phyloP scores from a whole-genome alignment of 1,139 yeast species.

The Saccharomyces hybrid region DNA sequence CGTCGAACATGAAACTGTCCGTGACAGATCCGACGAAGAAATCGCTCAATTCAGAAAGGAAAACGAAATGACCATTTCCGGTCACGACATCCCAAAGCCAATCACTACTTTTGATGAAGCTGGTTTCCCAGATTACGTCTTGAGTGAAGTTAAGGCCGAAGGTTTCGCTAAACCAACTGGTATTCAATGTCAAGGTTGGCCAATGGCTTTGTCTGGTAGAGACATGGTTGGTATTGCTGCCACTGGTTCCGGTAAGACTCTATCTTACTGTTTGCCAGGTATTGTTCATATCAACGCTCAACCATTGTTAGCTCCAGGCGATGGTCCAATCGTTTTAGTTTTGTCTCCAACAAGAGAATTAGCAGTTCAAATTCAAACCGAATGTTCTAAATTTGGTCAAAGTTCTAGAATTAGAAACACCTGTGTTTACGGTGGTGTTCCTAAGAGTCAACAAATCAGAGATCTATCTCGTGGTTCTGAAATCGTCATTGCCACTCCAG shows the following conservation, averaged over 20 bases:
- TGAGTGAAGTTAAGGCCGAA: slow-evolving; percentile 79
- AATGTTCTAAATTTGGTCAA: slow-evolving; percentile 89
- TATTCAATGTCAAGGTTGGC: slow-evolving; percentile 99
- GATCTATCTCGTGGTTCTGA: slow-evolving; percentile 93
- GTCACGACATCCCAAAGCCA: slow-evolving; percentile 89
- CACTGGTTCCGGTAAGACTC: slow-evolving; percentile 97
- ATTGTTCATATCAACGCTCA: slow-evolving; percentile 98
- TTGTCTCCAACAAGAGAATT: slow-evolving; percentile 98
- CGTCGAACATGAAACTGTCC: slow-evolving; percentile 72
- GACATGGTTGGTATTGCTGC: slow-evolving; percentile 98
- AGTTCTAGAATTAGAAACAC: slow-evolving; percentile 93
- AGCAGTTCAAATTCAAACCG: slow-evolving; percentile 95
- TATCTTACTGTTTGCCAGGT: slow-evolving; percentile 92
- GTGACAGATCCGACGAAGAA: slow-evolving; percentile 67
- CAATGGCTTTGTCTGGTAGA: slow-evolving; percentile 98
- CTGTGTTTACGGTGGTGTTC: slow-evolving; percentile 99
- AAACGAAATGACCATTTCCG: slow-evolving; percentile 78
- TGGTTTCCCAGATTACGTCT: slow-evolving; percentile 91
- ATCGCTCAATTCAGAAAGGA: slow-evolving; percentile 68
- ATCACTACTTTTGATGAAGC: slow-evolving; percentile 90
- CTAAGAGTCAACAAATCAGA: slow-evolving; percentile 94
- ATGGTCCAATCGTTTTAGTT: slow-evolving; percentile 93
- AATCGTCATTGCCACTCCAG: slow-evolving; percentile 95
- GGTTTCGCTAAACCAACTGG: slow-evolving; percentile 94
- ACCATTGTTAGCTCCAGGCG: slow-evolving; percentile 85